Percentiles rank a stretch among this genome's conserved stretches.
These are phyloP conservation scores for Pochonia chlamydosporia DNA, from an alignment of 2,329 filamentous ascomycete genomes.

Conservation along the genomic window DNA sequence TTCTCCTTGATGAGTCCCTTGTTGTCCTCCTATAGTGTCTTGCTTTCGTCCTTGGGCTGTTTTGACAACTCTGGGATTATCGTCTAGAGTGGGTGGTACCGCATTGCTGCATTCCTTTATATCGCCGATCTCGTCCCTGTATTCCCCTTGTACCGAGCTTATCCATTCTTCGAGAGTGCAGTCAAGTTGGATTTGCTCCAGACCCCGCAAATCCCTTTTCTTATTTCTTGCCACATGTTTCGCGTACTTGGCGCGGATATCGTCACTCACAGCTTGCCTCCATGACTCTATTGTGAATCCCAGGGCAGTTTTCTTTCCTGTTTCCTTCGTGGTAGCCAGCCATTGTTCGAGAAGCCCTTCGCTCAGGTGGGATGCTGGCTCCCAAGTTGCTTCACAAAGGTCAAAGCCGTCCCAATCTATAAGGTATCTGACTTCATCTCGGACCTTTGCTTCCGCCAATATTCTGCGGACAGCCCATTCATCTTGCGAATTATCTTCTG, in stretches of 20 bases:
- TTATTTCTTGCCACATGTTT: conserved; percentile 39
- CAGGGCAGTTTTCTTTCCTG: conserved; percentile 23
- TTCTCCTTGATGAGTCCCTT: too few relatives aligned
- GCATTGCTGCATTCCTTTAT: background rate
- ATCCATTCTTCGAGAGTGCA: conserved; percentile 5
- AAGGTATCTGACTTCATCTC: conserved; percentile 24
- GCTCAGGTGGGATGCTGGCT: conserved; percentile 39
- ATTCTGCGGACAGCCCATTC: conserved; percentile 48
- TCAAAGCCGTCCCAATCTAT: conserved; percentile 31
- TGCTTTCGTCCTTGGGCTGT: too few relatives aligned
- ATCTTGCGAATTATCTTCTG: conserved; percentile 25
- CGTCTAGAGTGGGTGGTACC: too few relatives aligned
- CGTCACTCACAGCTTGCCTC: conserved; percentile 24
- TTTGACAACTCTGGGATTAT: too few relatives aligned
- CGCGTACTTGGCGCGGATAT: conserved; percentile 21
- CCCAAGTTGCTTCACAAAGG: conserved; percentile 40
- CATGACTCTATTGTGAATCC: conserved; percentile 34
- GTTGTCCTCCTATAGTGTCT: too few relatives aligned
- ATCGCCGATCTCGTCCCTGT: conserved; percentile 4
- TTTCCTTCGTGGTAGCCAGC: conserved; percentile 33
- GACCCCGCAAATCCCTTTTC: conserved; percentile 33
- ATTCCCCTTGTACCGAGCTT: background rate
- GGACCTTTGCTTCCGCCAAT: conserved; percentile 36
- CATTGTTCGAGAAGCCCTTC: conserved; percentile 34
- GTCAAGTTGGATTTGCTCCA: conserved; percentile 6